Conservation (phyloP, 176 grass and related monocot genomes). For the Aechmea fasciata region DNA sequence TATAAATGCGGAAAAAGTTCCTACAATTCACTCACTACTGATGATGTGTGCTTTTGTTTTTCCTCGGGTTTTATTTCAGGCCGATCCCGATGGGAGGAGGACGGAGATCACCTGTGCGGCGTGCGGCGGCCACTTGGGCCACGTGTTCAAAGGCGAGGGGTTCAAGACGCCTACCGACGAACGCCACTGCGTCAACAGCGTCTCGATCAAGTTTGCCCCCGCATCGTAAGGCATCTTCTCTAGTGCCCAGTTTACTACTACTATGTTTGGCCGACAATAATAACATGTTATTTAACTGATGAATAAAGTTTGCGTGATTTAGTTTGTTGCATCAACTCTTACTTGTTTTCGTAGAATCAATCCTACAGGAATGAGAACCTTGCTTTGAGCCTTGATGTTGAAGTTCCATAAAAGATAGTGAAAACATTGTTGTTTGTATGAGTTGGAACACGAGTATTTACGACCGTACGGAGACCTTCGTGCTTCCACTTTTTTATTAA, state of each 20-base stretch:
- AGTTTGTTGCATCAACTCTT: too few species aligned
- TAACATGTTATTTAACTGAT: not conserved
- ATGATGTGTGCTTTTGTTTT: not conserved
- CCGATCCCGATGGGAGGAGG: slow-evolving; percentile 67
- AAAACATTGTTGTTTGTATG: too few species aligned
- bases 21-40: too few species aligned
- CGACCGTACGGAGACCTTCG: too few species aligned
- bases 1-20: too few species aligned
- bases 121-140: slow-evolving; percentile 77
- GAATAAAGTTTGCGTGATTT: not conserved
- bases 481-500: too few species aligned
- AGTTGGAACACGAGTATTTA: too few species aligned
- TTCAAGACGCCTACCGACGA: slow-evolving; percentile 80
- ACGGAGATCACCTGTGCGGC: slow-evolving; percentile 65
- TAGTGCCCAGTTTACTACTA: not conserved
- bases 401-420: too few species aligned
- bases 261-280: not conserved
- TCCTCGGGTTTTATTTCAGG: slow-evolving; percentile 19
- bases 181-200: slow-evolving; percentile 84
- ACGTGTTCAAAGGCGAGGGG: slow-evolving; percentile 90
- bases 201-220: slow-evolving; percentile 61
- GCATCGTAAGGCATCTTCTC: slow-evolving; percentile 14
- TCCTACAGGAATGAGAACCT: too few species aligned
- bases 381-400: too few species aligned
- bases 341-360: too few species aligned